A percentile compares a stretch with the other conserved stretches of the same genome.
Evolutionary conservation across 768 basidiomycete species (phyloP).

Genomic region (Suillus subaureus): DNA sequence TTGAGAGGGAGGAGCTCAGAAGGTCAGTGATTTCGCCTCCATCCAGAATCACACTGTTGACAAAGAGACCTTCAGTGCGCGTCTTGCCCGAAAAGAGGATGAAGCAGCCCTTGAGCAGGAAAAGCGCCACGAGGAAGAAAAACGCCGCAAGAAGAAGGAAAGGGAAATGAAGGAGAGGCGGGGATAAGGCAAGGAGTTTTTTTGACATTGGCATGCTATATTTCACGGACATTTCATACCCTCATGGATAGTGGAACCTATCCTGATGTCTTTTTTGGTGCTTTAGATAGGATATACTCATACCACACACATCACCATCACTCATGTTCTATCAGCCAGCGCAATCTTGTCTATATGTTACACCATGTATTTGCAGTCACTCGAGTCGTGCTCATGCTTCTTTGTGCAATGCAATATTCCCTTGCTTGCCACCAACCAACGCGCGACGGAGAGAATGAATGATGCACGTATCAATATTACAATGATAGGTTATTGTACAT

Average conservation of each 20-base stretch:
- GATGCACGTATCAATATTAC: conserved; percentile 24
- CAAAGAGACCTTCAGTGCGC: conserved; percentile 43
- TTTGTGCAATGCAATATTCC: conserved; percentile 6
- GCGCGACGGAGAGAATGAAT: not conserved
- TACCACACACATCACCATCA: conserved; percentile 12
- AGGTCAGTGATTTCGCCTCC: conserved; percentile 43
- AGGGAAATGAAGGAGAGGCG: conserved; percentile 41
- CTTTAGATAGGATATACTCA: conserved; percentile 23
- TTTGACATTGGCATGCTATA: conserved; percentile 1
- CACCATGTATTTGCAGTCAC: conserved; percentile 21
- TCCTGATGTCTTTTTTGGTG: conserved; percentile 3
- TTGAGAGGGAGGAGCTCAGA: conserved; percentile 69
- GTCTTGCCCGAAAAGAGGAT: conserved; percentile 68
- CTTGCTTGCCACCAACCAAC: not conserved
- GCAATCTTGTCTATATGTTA: conserved; percentile 18
- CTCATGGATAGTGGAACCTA: conserved; percentile 8
- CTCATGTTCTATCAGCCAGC: conserved; percentile 8
- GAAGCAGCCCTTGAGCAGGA: conserved; percentile 61
- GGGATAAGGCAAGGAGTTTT: conserved; percentile 12
- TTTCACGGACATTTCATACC: conserved; percentile 11
- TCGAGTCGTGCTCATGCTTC: not conserved
- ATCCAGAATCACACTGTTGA: conserved; percentile 3
- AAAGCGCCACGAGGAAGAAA: conserved; percentile 72
- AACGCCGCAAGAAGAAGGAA: conserved; percentile 67
- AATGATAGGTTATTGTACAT: conserved; percentile 29